Evolutionary conservation across 192 early-diverging fungal species (phyloP).

Genomic region (Rhizophlyctis rosea): DNA sequence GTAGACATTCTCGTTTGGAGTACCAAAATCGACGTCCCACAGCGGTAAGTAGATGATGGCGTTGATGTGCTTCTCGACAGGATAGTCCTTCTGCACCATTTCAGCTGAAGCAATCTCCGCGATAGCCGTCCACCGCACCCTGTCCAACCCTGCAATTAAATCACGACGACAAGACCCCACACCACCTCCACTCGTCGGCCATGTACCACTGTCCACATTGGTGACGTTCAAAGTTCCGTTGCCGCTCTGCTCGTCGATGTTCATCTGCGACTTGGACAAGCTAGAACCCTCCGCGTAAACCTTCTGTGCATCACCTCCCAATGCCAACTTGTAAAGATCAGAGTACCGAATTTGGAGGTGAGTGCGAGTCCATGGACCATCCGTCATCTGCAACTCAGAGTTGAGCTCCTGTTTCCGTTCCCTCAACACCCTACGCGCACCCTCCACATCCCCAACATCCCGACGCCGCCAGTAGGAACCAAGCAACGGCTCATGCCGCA

Average conservation of each 20-base stretch:
- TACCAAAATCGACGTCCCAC: conserved; percentile 48
- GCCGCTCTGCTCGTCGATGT: conserved; percentile 3
- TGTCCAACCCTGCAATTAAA: conserved; percentile 35
- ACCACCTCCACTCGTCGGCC: conserved; percentile 48
- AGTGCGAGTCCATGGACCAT: conserved; percentile 33
- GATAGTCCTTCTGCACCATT: conserved; percentile 45
- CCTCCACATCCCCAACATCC: conserved; percentile 25
- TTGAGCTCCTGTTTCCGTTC: conserved; percentile 24
- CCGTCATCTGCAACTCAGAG: conserved; percentile 26
- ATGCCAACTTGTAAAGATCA: conserved; percentile 36
- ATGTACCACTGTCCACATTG: conserved; percentile 42
- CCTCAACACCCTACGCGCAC: conserved; percentile 16
- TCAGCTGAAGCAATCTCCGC: conserved; percentile 43
- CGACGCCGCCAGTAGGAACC: conserved; percentile 31
- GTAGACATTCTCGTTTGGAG: conserved; percentile 41
- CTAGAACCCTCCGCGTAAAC: conserved; percentile 6
- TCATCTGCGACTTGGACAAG: conserved; percentile 1
- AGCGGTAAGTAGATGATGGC: conserved; percentile 40
- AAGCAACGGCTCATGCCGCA: conserved; percentile 34
- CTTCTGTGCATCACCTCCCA: conserved; percentile 35
- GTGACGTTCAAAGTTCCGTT: conserved; percentile 34
- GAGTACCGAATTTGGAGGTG: conserved; percentile 35
- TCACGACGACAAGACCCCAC: conserved; percentile 46
- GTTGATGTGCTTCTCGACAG: conserved; percentile 45
- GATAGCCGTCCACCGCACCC: conserved; percentile 42